Evolutionary conservation across 2,329 filamentous ascomycete genomes (phyloP).

Genomic region (Sporothrix variecibatus): DNA sequence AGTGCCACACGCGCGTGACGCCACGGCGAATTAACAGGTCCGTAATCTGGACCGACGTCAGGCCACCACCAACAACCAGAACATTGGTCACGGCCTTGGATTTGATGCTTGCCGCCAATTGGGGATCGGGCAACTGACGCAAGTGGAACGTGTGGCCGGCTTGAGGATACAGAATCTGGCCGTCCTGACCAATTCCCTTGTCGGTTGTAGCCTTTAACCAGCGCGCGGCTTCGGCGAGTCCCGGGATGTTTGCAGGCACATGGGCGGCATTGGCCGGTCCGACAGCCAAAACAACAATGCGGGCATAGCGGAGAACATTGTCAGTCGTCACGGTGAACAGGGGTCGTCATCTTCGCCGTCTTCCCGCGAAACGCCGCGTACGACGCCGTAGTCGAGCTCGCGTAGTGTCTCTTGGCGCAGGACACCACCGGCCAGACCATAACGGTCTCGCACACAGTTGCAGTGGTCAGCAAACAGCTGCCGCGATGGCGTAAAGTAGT

Average conservation of each 20-base stretch:
- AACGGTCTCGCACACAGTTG: constrained; percentile 56
- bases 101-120: constrained; percentile 56
- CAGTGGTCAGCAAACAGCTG: constrained; percentile 65
- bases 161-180: constrained; percentile 22
- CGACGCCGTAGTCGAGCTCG: constrained; percentile 61
- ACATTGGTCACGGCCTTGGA: constrained; percentile 58
- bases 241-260: constrained; percentile 40
- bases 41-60: constrained; percentile 73
- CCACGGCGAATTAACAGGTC: constrained; percentile 66
- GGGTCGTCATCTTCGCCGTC: constrained; percentile 50
- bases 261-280: constrained; percentile 65
- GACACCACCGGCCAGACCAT: constrained; percentile 56
- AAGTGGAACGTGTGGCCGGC: constrained; percentile 63
- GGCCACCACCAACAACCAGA: constrained; percentile 71
- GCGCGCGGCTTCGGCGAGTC: constrained; percentile 19
- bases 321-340: constrained; percentile 67
- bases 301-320: constrained; percentile 56
- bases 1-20: constrained; percentile 66
- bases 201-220: neutral
- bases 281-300: constrained; percentile 68
- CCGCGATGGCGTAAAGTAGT: constrained; percentile 67
- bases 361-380: constrained; percentile 45
- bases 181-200: neutral
- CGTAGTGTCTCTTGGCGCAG: constrained; percentile 62
- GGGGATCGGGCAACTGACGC: constrained; percentile 52